Evolutionary conservation across 2,329 filamentous ascomycete species (phyloP).

Genomic region (Aspergillus oerlinghausenensis): DNA sequence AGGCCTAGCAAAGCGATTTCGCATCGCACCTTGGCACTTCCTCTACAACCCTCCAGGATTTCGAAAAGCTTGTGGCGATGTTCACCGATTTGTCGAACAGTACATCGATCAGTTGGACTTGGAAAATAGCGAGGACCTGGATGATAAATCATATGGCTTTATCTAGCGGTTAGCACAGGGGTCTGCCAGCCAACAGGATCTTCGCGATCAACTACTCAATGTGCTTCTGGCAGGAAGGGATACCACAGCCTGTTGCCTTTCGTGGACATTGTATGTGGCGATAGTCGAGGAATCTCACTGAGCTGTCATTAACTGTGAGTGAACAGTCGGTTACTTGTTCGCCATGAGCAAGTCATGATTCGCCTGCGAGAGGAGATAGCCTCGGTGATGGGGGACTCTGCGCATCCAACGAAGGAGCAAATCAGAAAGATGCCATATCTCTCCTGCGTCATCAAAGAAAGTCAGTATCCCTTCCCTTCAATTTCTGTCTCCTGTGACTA

Average conservation of each 20-base stretch:
- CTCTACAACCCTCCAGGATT: background rate
- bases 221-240: constrained; percentile 22
- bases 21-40: background rate
- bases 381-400: background rate
- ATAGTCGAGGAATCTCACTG: too few species aligned
- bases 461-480: background rate
- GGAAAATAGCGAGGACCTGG: background rate
- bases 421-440: constrained; percentile 14
- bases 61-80: background rate
- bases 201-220: constrained; percentile 21
- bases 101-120: background rate
- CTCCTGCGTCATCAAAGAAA: constrained; percentile 8
- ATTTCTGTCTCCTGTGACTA: background rate
- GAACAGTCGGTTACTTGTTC: constrained; percentile 6
- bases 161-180: background rate
- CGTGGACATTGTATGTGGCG: constrained; percentile 15
- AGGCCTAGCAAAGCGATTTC: constrained; percentile 1
- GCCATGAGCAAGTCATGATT: constrained; percentile 1
- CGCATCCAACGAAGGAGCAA: constrained; percentile 1
- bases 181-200: background rate
- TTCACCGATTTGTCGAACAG: background rate
- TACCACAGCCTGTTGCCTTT: constrained; percentile 20
- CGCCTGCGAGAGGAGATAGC: constrained; percentile 3
- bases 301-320: background rate
- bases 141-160: background rate